These are phyloP conservation scores for Debaryomycetaceae sp. DNA, from an alignment of 1,139 yeast genomes.

Conservation along the genomic window DNA sequence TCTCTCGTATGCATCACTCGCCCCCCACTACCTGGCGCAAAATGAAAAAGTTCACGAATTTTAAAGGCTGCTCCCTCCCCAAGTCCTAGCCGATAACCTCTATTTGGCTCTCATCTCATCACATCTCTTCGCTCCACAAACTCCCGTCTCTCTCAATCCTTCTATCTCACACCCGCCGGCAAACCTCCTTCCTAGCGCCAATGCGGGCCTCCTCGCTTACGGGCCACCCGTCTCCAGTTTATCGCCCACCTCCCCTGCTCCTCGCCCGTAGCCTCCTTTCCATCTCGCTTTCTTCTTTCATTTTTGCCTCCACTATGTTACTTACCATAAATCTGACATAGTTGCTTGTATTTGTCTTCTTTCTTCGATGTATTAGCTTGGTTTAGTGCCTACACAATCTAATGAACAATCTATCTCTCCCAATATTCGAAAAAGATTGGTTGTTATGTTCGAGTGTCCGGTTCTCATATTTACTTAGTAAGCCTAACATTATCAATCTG, in stretches of 20 bases:
- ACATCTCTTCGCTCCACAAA: too few species aligned
- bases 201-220: too few species aligned
- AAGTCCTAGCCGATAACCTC: too few species aligned
- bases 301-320: constrained; percentile 9
- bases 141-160: too few species aligned
- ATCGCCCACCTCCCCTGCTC: constrained; percentile 1
- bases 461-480: background rate
- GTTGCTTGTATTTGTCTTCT: background rate
- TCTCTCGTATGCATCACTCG: too few species aligned
- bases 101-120: too few species aligned
- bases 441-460: background rate
- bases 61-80: too few species aligned
- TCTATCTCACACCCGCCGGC: too few species aligned
- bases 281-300: background rate
- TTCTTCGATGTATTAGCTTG: background rate
- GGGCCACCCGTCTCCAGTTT: background rate
- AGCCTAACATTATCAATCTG: background rate
- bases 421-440: background rate
- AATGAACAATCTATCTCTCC: background rate
- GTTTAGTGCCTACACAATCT: background rate
- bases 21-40: too few species aligned
- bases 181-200: too few species aligned
- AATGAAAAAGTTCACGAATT: too few species aligned
- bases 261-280: background rate
- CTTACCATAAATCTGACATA: constrained; percentile 59